phyloP scores from a whole-genome alignment of 345 rosid species.

The Gossypium ekmanianum region DNA sequence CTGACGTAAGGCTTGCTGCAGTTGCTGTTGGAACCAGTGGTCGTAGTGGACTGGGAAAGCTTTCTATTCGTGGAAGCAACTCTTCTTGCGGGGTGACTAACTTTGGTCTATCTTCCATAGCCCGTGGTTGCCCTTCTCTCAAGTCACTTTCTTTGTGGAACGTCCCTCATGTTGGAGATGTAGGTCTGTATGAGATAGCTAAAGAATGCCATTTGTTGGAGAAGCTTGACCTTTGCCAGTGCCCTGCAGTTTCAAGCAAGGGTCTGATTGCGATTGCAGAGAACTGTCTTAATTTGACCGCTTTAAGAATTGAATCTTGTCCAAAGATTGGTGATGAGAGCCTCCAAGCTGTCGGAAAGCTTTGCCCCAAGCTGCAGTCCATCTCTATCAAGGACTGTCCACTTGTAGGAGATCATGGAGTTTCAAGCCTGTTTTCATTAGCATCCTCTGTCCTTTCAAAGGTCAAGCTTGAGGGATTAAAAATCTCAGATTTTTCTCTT shows the following conservation, averaged over 20 bases:
- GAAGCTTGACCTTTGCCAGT: constrained; percentile 64
- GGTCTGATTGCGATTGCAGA: constrained; percentile 59
- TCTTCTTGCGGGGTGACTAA: constrained; percentile 45
- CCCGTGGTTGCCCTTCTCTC: constrained; percentile 63
- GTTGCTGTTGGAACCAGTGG: constrained; percentile 43
- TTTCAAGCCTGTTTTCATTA: constrained; percentile 53
- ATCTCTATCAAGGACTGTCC: constrained; percentile 65
- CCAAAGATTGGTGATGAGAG: constrained; percentile 56
- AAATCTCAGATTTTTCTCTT: constrained; percentile 67
- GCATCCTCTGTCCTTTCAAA: constrained; percentile 40
- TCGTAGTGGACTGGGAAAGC: too few species aligned
- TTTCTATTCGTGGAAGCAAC: constrained; percentile 47
- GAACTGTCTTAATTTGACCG: constrained; percentile 52
- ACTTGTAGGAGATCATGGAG: constrained; percentile 70
- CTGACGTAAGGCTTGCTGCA: constrained; percentile 65
- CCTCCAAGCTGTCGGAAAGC: constrained; percentile 56
- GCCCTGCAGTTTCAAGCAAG: constrained; percentile 55
- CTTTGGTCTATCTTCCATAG: constrained; percentile 51
- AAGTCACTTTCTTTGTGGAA: constrained; percentile 62
- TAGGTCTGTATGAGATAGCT: constrained; percentile 51
- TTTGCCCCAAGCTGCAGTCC: constrained; percentile 46
- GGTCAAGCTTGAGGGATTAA: constrained; percentile 66
- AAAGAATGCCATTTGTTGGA: constrained; percentile 55
- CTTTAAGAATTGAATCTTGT: constrained; percentile 57
- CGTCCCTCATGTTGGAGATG: constrained; percentile 52